Percentiles rank a stretch among this genome's conserved stretches.
These are phyloP conservation scores for Phytophthora kernoviae DNA, from an alignment of 352 stramenopile species.

Conservation along the genomic window DNA sequence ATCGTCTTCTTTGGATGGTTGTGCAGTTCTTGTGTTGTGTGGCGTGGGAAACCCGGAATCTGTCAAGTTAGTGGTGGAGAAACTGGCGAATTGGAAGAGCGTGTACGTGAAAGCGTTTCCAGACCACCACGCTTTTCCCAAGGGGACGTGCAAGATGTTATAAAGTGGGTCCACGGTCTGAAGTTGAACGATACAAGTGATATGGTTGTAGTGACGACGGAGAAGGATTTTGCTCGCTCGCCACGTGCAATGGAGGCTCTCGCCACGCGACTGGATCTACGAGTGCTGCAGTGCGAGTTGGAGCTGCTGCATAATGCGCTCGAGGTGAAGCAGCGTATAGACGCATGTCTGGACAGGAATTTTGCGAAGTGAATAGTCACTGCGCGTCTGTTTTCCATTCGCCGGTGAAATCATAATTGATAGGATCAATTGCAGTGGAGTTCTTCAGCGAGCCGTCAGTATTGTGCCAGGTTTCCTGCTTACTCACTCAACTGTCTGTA, in stretches of 20 bases:
- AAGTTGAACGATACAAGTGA: constrained; percentile 4
- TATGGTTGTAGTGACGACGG: constrained; percentile 63
- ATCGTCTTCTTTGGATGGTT: constrained; percentile 11
- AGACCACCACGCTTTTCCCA: constrained; percentile 63
- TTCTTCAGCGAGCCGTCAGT: no score
- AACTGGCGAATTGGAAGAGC: constrained; percentile 28
- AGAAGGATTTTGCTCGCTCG: constrained; percentile 65
- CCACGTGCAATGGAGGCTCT: constrained; percentile 15
- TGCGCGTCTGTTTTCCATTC: no score
- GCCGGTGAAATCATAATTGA: no score
- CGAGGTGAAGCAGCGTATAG: constrained; percentile 17
- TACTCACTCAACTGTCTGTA: no score
- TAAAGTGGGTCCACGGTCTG: constrained; percentile 16
- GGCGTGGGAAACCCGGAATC: constrained; percentile 74
- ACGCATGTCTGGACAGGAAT: background rate
- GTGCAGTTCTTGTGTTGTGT: constrained; percentile 50
- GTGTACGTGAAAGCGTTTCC: constrained; percentile 58
- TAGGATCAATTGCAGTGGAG: no score
- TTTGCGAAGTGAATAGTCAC: background rate
- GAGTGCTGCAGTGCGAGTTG: constrained; percentile 45
- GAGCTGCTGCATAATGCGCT: constrained; percentile 38
- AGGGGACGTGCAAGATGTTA: constrained; percentile 41
- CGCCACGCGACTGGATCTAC: constrained; percentile 21
- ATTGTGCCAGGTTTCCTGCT: no score
- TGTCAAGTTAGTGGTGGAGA: constrained; percentile 47